Percentiles rank a stretch among this genome's conserved stretches.
Evolutionary conservation across 495 filamentous ascomycete species (phyloP).

Genomic region (Sabuloglossum arenarium): DNA sequence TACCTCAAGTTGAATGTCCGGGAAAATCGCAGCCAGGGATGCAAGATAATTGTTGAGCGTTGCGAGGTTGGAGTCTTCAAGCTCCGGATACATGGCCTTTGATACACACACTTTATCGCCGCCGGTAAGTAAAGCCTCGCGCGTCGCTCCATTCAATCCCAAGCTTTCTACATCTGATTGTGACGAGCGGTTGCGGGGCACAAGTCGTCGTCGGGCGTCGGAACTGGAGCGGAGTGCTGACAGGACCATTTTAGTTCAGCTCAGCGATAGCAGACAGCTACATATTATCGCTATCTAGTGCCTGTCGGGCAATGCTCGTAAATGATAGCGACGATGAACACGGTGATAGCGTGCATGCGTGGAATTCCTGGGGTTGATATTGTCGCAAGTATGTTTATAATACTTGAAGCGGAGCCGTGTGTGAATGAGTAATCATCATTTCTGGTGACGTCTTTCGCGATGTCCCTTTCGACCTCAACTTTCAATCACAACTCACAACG

Average conservation of each 20-base stretch:
- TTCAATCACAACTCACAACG: too few relatives aligned
- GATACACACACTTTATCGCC: not conserved
- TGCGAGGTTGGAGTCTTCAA: slow-evolving; percentile 35
- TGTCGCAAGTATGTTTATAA: too few relatives aligned
- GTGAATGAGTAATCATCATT: not conserved
- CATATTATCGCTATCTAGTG: too few relatives aligned
- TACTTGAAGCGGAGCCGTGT: too few relatives aligned
- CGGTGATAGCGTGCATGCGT: not conserved
- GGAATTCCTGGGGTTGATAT: too few relatives aligned
- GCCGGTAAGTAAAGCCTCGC: too few relatives aligned
- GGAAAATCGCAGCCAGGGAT: slow-evolving; percentile 56
- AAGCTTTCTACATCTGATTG: not conserved
- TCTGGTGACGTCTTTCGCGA: not conserved
- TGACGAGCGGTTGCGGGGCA: not conserved
- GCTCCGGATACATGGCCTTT: not conserved
- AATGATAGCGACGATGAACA: not conserved
- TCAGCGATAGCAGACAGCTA: not conserved
- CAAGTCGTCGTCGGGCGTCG: not conserved
- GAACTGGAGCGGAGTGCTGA: not conserved
- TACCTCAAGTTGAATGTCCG: slow-evolving; percentile 73
- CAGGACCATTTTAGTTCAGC: not conserved
- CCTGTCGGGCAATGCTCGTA: not conserved
- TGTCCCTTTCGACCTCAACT: not conserved
- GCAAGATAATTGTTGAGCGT: slow-evolving; percentile 59
- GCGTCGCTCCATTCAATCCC: not conserved